These are phyloP conservation scores for Mangifera indica DNA, from an alignment of 345 rosid genomes.

Conservation along the genomic window DNA sequence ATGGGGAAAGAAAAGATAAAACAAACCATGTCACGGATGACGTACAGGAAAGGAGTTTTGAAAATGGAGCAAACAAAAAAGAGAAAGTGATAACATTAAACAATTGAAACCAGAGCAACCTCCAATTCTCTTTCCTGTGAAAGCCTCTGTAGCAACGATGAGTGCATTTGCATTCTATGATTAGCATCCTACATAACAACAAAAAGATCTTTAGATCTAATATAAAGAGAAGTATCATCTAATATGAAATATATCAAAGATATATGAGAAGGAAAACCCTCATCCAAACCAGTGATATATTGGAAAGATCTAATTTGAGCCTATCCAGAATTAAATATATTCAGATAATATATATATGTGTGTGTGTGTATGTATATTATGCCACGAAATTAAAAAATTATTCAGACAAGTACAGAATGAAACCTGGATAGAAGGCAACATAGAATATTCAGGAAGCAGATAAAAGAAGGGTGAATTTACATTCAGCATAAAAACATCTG, in stretches of 20 bases:
- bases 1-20: no score
- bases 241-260: constrained; percentile 1
- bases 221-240: background rate
- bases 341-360: background rate
- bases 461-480: background rate
- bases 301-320: background rate
- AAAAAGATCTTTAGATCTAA: no score
- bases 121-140: constrained; percentile 70
- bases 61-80: background rate
- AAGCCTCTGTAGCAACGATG: constrained; percentile 73
- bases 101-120: constrained; percentile 36
- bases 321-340: background rate
- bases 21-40: no score
- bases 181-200: constrained; percentile 56
- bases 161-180: constrained; percentile 72
- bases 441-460: background rate
- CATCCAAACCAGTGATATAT: background rate
- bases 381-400: background rate
- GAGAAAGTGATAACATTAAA: constrained; percentile 5
- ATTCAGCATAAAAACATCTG: background rate
- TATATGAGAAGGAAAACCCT: background rate
- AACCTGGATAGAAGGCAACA: background rate
- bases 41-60: no score
- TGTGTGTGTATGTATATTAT: no score
- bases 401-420: background rate